These are phyloP conservation scores for Corchorus olitorius DNA, from an alignment of 345 rosid genomes.

Conservation along the genomic window DNA sequence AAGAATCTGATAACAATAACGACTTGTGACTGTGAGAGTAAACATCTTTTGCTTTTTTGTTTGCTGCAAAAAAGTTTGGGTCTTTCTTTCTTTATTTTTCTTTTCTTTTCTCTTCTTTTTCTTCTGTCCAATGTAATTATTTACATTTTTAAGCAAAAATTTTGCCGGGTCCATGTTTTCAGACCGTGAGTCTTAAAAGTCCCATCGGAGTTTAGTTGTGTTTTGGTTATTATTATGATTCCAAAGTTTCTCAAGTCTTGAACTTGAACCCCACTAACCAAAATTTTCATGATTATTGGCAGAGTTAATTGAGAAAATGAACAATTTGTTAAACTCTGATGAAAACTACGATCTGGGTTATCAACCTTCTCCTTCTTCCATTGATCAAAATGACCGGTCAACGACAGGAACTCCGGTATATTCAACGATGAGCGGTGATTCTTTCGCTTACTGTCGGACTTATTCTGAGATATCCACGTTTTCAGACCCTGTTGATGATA, in stretches of 20 bases:
- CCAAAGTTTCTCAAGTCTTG: constrained; percentile 23
- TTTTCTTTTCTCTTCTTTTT: constrained; percentile 27
- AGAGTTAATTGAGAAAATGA: constrained; percentile 48
- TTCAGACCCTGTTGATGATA: constrained; percentile 61
- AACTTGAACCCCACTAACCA: constrained; percentile 27
- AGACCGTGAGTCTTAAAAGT: background rate
- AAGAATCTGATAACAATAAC: constrained; percentile 37
- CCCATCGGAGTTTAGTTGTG: constrained; percentile 18
- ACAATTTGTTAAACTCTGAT: constrained; percentile 38
- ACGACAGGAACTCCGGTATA: constrained; percentile 54
- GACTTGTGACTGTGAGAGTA: constrained; percentile 32
- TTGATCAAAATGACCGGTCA: constrained; percentile 54
- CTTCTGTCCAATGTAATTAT: constrained; percentile 24
- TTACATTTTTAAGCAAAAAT: constrained; percentile 27
- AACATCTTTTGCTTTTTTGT: constrained; percentile 46
- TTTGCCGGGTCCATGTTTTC: constrained; percentile 17
- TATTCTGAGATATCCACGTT: constrained; percentile 66
- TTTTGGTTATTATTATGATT: constrained; percentile 23
- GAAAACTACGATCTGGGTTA: constrained; percentile 53
- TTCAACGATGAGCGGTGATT: constrained; percentile 59
- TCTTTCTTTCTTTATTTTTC: constrained; percentile 31
- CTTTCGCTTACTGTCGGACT: constrained; percentile 55
- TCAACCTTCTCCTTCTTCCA: constrained; percentile 55
- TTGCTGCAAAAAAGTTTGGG: constrained; percentile 36
- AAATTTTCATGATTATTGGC: constrained; percentile 34